These are phyloP conservation scores for Jatropha podagrica DNA, from an alignment of 441 rosid genomes.

Conservation along the genomic window DNA sequence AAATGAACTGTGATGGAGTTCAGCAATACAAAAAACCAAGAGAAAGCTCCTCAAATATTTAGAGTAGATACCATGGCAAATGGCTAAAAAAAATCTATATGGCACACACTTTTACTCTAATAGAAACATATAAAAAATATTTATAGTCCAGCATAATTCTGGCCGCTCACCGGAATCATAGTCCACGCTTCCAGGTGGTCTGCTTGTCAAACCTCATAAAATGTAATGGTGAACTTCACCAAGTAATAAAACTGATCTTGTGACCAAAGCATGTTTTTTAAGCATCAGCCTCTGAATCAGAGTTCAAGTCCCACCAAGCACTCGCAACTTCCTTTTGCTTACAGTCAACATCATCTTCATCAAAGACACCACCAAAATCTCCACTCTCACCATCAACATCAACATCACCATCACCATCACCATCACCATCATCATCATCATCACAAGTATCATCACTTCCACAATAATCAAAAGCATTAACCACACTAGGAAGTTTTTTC, in stretches of 20 bases:
- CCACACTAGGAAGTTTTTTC: conserved; percentile 28
- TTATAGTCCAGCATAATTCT: not conserved
- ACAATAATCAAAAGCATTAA: conserved; percentile 22
- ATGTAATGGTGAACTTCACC: not conserved
- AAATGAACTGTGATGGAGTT: not conserved
- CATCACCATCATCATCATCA: conserved; percentile 33
- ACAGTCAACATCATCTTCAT: conserved; percentile 28
- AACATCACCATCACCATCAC: conserved; percentile 22
- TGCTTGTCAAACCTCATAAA: not conserved
- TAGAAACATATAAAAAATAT: not conserved
- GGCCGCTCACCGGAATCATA: not conserved
- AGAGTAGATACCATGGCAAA: not conserved
- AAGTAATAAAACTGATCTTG: not conserved
- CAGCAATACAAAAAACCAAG: not conserved
- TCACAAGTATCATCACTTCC: conserved; percentile 22
- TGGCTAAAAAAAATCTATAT: not conserved
- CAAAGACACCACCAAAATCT: conserved; percentile 26
- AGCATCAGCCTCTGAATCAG: conserved; percentile 39
- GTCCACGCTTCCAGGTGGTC: not conserved
- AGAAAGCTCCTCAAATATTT: not conserved
- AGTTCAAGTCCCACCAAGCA: conserved; percentile 69
- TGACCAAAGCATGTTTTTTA: conserved; percentile 12
- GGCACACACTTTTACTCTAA: not conserved
- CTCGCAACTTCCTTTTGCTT: conserved; percentile 33
- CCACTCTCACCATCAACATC: conserved; percentile 9